Evolutionary conservation across 108 stramenopile species (phyloP).

Genomic region (Cyclostephanos tholiformis): DNA sequence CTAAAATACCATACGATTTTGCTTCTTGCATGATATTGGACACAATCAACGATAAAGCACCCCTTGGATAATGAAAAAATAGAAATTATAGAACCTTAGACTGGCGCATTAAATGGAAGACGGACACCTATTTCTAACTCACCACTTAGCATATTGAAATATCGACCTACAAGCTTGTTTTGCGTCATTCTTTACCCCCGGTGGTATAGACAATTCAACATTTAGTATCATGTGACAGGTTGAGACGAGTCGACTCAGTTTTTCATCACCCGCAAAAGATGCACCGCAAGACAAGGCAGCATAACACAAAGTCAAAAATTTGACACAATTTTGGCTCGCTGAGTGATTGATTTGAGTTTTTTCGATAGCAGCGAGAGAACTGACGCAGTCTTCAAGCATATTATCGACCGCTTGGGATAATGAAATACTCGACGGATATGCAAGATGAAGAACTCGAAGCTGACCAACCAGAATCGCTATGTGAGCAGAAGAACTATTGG

Average conservation of each 20-base stretch:
- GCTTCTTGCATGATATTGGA: slow-evolving; percentile 31
- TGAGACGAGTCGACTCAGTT: slow-evolving; percentile 17
- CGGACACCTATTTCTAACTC: slow-evolving; percentile 18
- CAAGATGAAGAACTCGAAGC: slow-evolving; percentile 51
- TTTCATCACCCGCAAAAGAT: slow-evolving; percentile 20
- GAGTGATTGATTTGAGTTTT: slow-evolving; percentile 11
- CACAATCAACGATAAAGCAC: slow-evolving; percentile 40
- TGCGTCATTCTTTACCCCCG: slow-evolving; percentile 36
- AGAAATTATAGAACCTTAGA: slow-evolving; percentile 4
- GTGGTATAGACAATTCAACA: slow-evolving; percentile 20
- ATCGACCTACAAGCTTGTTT: slow-evolving; percentile 66
- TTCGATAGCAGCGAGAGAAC: slow-evolving; percentile 13
- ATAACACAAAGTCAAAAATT: slow-evolving; percentile 50
- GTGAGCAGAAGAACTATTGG: slow-evolving; percentile 43
- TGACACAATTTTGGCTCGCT: slow-evolving; percentile 22
- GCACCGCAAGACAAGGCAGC: slow-evolving; percentile 76
- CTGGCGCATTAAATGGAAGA: neutral
- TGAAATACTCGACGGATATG: slow-evolving; percentile 68
- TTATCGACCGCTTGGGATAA: slow-evolving; percentile 49
- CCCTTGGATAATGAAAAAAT: slow-evolving; percentile 23
- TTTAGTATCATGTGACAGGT: slow-evolving; percentile 32
- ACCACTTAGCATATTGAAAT: slow-evolving; percentile 71
- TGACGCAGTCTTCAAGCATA: slow-evolving; percentile 37
- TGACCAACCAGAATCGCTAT: slow-evolving; percentile 55
- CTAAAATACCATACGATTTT: neutral